Percentiles rank a stretch among this genome's conserved stretches.
phyloP scores from a whole-genome alignment of 768 basidiomycete species.

The Hygrophorus russula region DNA sequence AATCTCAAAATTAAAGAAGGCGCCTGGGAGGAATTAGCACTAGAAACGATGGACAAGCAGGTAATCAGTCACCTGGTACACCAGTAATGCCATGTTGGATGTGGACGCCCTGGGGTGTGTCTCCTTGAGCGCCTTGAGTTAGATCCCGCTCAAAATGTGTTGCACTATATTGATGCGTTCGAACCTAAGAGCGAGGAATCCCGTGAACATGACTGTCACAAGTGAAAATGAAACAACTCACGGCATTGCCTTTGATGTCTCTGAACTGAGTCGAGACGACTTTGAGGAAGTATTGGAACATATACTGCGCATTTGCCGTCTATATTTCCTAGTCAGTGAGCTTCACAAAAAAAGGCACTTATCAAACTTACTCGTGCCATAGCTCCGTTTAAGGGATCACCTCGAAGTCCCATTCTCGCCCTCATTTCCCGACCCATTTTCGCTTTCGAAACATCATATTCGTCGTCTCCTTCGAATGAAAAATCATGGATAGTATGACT shows the following conservation, averaged over 20 bases:
- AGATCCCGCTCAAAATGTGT: constrained; percentile 96
- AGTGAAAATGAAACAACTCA: constrained; percentile 22
- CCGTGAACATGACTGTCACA: neutral
- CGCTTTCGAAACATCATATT: constrained; percentile 62
- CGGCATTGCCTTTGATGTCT: constrained; percentile 63
- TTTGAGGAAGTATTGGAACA: constrained; percentile 99
- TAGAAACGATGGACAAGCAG: neutral
- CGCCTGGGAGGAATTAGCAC: constrained; percentile 31
- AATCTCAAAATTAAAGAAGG: constrained; percentile 92
- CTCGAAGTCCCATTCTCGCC: constrained; percentile 58
- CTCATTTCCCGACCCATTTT: constrained; percentile 51
- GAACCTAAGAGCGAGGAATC: constrained; percentile 38
- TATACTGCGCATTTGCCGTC: constrained; percentile 76
- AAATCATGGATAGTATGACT: constrained; percentile 79
- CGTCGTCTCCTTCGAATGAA: constrained; percentile 75
- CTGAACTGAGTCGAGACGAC: constrained; percentile 94
- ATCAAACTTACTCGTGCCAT: constrained; percentile 36
- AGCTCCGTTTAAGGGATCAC: constrained; percentile 67
- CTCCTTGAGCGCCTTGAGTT: constrained; percentile 42
- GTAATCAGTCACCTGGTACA: constrained; percentile 38
- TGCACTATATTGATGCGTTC: constrained; percentile 90
- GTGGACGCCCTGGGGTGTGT: constrained; percentile 52
- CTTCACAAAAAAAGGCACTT: neutral
- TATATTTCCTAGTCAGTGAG: constrained; percentile 15
- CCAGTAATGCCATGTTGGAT: constrained; percentile 67